Base-by-base conservation (phyloP, 2,329 filamentous ascomycete genomes). In the Diaporthe nobilis region DNA sequence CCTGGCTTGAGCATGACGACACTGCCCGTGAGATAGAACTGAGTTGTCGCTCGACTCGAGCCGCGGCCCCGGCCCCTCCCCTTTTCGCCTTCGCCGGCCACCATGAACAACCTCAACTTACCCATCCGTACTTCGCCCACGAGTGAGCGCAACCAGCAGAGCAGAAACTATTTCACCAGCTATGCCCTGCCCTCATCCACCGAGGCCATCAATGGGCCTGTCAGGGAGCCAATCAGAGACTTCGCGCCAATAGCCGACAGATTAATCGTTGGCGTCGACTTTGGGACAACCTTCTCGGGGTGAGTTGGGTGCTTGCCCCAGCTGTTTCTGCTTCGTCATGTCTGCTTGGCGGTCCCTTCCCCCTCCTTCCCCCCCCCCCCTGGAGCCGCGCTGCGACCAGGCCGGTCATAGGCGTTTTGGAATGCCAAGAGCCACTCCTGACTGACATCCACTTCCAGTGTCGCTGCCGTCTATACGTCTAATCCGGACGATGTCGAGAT, bases 281-380 rank as follows among this genome's bases (percentile, higher is more conserved):
- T 96, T 85, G 94, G 94, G 20, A 96, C 94, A n/a, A 96, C 94
- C 2, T 96, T 94, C 81, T 94, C 92, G 58, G 94, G 93, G 91
- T 93, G 84, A 86, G 90, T 87, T 44, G n/a, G 42, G n/a, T 20
- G 5, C 51, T 47, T 74, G 39, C 17, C 13, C 22, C 7, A 25
- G 1, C 12, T 12, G 34, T 44, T 25, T 39, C 22, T 60, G 28
- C 51, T 39, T 22, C 31, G 25, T 51, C 20, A 42, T 22, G 31
- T 28, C 34, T 70, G 34, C 25, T 25, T 22, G 44, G 25, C 17
- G 5, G 25, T 31, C 12, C 47, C 22, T 28, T 9, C n/a, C 25
- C 42, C 15, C 20, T 65, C 17, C 25, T 49, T 4, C 9, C 7
- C 7, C 42, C 9, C 9, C 7, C 7, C 42, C 10, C 9, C 42